Base-by-base conservation (phyloP, 306 rosid species). In the Lotus japonicus region DNA sequence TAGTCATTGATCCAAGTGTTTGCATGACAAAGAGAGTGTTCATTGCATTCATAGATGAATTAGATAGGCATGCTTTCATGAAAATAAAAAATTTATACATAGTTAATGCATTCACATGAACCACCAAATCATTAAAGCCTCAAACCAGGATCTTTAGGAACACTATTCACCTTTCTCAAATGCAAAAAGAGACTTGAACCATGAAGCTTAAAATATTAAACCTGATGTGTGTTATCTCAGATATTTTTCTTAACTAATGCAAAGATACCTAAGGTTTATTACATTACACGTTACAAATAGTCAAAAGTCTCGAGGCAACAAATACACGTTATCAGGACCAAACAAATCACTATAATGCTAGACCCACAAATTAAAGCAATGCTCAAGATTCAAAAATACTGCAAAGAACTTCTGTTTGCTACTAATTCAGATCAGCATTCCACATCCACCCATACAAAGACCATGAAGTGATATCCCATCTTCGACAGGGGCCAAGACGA, bases 361-460 rank as follows among this genome's bases (percentile, higher is more conserved):
- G 17, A 28, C 35, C 31, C 50, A 66, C 38, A 66, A 50, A 23
- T 41, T 26, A 65, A 35, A 39, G 23, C 58, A 33, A 31, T 26
- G 14, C 15, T 50, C 58, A 72, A 73, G 41, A 64, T 14, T 11
- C 41, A 65, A 53, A 18, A 48, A 48, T 11, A 63, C 61, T 45
- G 44, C 31, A 60, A 65, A 60, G n/a, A 66, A 58, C 58, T 56
- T 64, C 13, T 39, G 13, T 70, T 70, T 39, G 69, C 43, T 12
- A 23, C 54, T 15, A 51, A 80, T 48, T 26, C 21, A 17, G 14
- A 65, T 42, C 23, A 63, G 70, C 38, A 52, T 11, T 51, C 45
- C 72, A 76, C 45, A 66, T 76, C 71, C 66, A 81, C 58, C 72
- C 42, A 53, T 14, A 15, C 41, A 52, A 74, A 64, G 63, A 80